A percentile compares a stretch with the other conserved stretches of the same genome.
phyloP scores from a whole-genome alignment of 371 early-diverging fungal species.

The Coemansia sp. region DNA sequence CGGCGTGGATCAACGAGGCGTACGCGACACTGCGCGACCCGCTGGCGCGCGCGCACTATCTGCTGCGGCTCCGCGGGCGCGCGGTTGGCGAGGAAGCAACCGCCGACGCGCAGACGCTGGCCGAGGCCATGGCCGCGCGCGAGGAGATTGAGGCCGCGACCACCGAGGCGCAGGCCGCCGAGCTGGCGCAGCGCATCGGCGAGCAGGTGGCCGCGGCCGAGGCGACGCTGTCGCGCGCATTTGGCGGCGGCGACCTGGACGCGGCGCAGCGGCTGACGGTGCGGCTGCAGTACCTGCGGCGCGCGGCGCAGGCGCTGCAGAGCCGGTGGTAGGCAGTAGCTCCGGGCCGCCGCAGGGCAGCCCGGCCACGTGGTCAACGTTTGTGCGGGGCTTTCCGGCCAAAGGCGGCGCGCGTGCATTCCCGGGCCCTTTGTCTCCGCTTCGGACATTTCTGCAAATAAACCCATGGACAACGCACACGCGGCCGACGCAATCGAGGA shows the following conservation, averaged over 20 bases:
- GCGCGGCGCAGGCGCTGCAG: conserved; percentile 35
- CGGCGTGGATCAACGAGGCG: conserved; percentile 83
- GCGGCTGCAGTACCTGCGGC: conserved; percentile 42
- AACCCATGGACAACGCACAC: background rate
- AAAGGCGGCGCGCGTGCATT: background rate
- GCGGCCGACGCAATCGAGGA: conserved; percentile 18
- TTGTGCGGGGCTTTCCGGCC: background rate
- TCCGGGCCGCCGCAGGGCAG: too few species aligned
- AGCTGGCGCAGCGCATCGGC: conserved; percentile 55
- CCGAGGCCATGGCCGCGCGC: conserved; percentile 79
- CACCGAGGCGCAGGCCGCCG: conserved; percentile 59
- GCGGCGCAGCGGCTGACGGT: conserved; percentile 28
- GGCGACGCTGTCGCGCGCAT: conserved; percentile 18
- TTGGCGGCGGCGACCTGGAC: conserved; percentile 10
- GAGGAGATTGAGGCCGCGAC: conserved; percentile 70
- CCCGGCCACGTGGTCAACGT: background rate
- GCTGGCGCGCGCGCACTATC: conserved; percentile 75
- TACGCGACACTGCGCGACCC: conserved; percentile 79
- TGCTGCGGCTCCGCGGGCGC: conserved; percentile 63
- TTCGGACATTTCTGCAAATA: background rate
- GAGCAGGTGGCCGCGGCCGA: conserved; percentile 29
- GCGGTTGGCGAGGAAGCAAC: conserved; percentile 68
- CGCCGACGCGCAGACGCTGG: conserved; percentile 69
- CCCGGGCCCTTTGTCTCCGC: background rate
- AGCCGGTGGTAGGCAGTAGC: conserved; percentile 9